These are phyloP conservation scores for Aegle marmelos DNA, from an alignment of 345 rosid genomes.

Conservation along the genomic window DNA sequence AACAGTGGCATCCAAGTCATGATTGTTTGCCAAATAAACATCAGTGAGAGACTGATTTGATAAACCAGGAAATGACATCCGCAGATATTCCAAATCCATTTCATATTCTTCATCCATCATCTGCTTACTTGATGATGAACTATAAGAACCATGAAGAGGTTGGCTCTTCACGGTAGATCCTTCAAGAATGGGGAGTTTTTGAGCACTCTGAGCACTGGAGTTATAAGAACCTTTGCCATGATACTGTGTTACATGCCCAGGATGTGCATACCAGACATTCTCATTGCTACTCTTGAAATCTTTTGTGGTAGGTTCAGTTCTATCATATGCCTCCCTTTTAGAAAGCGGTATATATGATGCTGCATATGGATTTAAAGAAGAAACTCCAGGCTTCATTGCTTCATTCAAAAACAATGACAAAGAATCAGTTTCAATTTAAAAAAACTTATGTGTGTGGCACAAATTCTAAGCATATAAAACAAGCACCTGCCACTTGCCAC, in stretches of 20 bases:
- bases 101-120: slow-evolving; percentile 58
- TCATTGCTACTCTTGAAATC: slow-evolving; percentile 26
- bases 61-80: slow-evolving; percentile 57
- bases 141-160: slow-evolving; percentile 26
- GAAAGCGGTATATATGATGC: slow-evolving; percentile 70
- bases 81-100: slow-evolving; percentile 67
- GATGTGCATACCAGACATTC: slow-evolving; percentile 26
- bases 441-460: not conserved
- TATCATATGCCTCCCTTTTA: slow-evolving; percentile 43
- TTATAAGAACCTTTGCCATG: slow-evolving; percentile 26
- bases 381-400: slow-evolving; percentile 61
- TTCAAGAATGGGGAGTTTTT: slow-evolving; percentile 20
- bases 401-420: not conserved
- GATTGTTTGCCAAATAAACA: slow-evolving; percentile 68
- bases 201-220: slow-evolving; percentile 26
- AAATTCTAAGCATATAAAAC: not conserved
- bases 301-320: slow-evolving; percentile 15
- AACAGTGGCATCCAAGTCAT: slow-evolving; percentile 71
- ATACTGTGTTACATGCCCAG: slow-evolving; percentile 27
- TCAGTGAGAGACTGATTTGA: slow-evolving; percentile 70
- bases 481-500: not conserved
- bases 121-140: slow-evolving; percentile 43
- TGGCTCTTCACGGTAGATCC: slow-evolving; percentile 25
- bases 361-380: slow-evolving; percentile 76
- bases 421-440: not conserved